Evolutionary conservation across 176 grass and related monocot species (phyloP), one percentile per base, ranked within the genome.

Genomic region (Tuctoria greenei): DNA sequence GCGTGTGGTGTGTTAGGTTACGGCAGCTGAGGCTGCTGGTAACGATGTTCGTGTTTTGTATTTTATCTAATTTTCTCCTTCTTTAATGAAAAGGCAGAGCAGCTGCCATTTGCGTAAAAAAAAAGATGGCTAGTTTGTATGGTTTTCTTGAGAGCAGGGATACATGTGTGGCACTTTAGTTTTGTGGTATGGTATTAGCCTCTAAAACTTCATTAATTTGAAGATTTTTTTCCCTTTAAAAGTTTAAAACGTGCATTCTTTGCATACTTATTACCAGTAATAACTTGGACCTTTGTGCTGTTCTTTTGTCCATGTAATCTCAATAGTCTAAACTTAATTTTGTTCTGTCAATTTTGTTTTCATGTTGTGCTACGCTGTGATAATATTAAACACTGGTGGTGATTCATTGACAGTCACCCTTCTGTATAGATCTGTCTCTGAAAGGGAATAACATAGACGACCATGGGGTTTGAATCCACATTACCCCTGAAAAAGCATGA

Each of bases 401-500:
- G 63, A 24, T 69, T 38, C 15, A 28, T 23, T 21, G 57, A 42
- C n/a, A 61, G 52, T 18, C 20, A 64, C 57, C 39, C 27, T 34
- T 5, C 10, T n/a, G 40, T 45, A 21, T 40, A 49, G 21, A 34
- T 54, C 35, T 45, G 15, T 51, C 49, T 52, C 35, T 14, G 4
- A 31, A 31, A 31, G 31, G 31, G 52, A 70, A 51, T 54, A 67
- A 41, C 40, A 55, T 5, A 75, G 62, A 40, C 4, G 62, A 40
- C 4, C 69, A 74, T 74, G 83, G 83, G 70, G 23, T 65, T 74
- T 42, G 47, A 58, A 20, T 65, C 66, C 7, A 57, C 24, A 20
- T 27, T 80, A 66, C 3, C n/a, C 31, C 7, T 45, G 26, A 23
- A 2, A 6, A 66, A 51, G 20, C 50, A 73, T 27, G 50, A n/a